Evolutionary conservation across 2,329 filamentous ascomycete genomes (phyloP).

Genomic region (Cephalotrichum gorgonifer): DNA sequence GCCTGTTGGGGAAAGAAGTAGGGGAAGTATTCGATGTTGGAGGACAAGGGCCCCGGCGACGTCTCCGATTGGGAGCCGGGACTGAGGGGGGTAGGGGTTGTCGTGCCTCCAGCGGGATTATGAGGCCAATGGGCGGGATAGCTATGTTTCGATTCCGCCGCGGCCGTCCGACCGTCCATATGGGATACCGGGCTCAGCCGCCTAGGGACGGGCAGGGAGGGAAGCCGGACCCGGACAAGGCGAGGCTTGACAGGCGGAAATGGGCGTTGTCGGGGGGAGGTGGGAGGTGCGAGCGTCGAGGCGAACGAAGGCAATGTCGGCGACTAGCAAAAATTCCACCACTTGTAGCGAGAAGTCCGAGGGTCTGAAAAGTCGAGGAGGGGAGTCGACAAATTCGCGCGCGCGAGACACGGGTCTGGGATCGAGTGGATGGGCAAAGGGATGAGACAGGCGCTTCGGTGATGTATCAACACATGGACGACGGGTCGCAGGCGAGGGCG

Average conservation of each 20-base stretch:
- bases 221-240: neutral
- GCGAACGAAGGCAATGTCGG: neutral
- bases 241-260: neutral
- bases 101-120: constrained; percentile 4
- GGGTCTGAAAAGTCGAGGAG: neutral
- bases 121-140: constrained; percentile 19
- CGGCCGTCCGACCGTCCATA: constrained; percentile 41
- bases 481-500: neutral
- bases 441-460: neutral
- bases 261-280: constrained; percentile 5
- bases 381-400: neutral
- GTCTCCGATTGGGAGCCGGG: constrained; percentile 13
- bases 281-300: neutral
- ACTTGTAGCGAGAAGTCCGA: neutral
- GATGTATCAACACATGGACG: constrained; percentile 1
- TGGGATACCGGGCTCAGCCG: constrained; percentile 21
- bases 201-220: constrained; percentile 8
- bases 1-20: constrained; percentile 49
- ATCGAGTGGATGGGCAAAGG: neutral
- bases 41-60: constrained; percentile 21
- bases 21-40: constrained; percentile 43
- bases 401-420: neutral
- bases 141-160: constrained; percentile 39
- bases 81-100: constrained; percentile 14
- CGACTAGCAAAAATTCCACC: neutral